Evolutionary conservation across 805 yeast species (phyloP).

Genomic region (Barnettozyma wickerhamii): DNA sequence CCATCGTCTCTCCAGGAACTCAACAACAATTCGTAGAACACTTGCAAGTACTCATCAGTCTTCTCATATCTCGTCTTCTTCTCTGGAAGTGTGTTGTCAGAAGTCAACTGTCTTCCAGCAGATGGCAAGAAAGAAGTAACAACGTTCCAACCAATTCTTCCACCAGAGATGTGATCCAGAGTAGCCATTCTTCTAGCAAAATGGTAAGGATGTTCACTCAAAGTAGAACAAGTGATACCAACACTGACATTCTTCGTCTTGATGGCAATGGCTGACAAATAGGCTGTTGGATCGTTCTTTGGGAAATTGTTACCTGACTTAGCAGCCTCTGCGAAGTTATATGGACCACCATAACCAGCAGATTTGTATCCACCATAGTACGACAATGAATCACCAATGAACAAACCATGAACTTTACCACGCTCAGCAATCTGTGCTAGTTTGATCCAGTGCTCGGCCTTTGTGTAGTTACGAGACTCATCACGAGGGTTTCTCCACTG

Average conservation of each 20-base stretch:
- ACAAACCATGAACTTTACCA: conserved; percentile 34
- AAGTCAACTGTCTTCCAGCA: conserved; percentile 33
- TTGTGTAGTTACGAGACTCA: conserved; percentile 25
- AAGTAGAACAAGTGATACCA: conserved; percentile 37
- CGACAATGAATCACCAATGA: conserved; percentile 17
- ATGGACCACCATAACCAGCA: conserved; percentile 8
- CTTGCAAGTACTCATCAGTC: conserved; percentile 40
- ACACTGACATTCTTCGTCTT: conserved; percentile 33
- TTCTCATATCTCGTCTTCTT: conserved; percentile 29
- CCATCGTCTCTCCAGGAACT: conserved; percentile 42
- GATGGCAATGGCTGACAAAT: conserved; percentile 27
- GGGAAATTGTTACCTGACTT: conserved; percentile 12
- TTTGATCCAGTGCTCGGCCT: conserved; percentile 34
- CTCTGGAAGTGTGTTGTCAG: conserved; percentile 19
- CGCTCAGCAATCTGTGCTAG: conserved; percentile 32
- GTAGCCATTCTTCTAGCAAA: conserved; percentile 37
- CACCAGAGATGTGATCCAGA: conserved; percentile 36
- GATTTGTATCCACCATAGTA: conserved; percentile 11
- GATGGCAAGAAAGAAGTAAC: conserved; percentile 36
- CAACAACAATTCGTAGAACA: conserved; percentile 35
- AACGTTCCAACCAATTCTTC: conserved; percentile 40
- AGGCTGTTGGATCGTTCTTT: conserved; percentile 14
- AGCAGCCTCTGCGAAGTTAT: conserved; percentile 9
- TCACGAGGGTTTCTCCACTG: conserved; percentile 39
- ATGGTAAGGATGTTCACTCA: conserved; percentile 37